Evolutionary conservation across 805 yeast species (phyloP).

Genomic region (Nakazawaea anatomiae): DNA sequence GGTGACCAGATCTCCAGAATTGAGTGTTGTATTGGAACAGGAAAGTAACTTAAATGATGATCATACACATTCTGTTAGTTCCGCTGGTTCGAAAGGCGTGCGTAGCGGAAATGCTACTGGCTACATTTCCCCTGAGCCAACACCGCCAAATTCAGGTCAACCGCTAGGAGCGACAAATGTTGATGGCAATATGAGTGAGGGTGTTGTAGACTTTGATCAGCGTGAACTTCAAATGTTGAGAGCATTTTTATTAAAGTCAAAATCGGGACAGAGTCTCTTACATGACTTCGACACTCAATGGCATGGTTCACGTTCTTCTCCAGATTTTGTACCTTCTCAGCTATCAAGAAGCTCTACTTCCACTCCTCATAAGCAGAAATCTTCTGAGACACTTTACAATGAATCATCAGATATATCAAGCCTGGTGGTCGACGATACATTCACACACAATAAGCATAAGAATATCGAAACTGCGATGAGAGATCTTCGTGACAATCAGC

Average conservation of each 20-base stretch:
- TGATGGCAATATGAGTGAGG: not conserved
- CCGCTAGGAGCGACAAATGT: not conserved
- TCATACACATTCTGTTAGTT: too few species aligned
- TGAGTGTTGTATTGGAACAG: not conserved
- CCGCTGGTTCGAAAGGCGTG: too few species aligned
- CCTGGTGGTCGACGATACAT: not conserved
- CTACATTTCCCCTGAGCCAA: slow-evolving; percentile 3
- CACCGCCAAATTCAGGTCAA: slow-evolving; percentile 4
- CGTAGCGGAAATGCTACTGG: not conserved
- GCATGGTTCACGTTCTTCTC: not conserved
- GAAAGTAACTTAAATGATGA: not conserved
- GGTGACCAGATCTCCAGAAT: not conserved
- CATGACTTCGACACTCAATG: not conserved
- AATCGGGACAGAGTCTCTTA: not conserved
- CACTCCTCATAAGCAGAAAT: not conserved
- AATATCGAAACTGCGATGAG: not conserved
- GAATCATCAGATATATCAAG: not conserved
- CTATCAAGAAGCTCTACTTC: slow-evolving; percentile 2
- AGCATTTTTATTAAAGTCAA: not conserved
- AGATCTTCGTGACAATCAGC: not conserved
- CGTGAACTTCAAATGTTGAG: slow-evolving; percentile 2
- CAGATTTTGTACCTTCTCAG: not conserved
- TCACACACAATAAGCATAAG: not conserved
- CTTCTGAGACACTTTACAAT: not conserved
- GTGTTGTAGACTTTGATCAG: not conserved